A percentile compares a stretch with the other conserved stretches of the same genome.
Evolutionary conservation across 306 rosid species (phyloP).

Genomic region (Vigna radiata): DNA sequence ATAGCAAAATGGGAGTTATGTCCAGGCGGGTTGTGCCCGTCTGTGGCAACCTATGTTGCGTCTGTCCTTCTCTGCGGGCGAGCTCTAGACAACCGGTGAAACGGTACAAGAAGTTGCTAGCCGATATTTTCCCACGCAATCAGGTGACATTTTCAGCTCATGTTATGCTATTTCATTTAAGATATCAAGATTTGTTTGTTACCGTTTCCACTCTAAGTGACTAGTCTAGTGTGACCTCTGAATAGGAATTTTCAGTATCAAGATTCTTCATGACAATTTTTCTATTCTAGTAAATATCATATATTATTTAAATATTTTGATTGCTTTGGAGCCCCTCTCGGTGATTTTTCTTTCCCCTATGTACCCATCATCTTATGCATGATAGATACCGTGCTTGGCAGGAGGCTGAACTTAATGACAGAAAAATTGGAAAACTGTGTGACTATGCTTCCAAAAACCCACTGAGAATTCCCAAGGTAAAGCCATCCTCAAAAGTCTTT

Average conservation of each 20-base stretch:
- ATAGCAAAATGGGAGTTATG: slow-evolving; percentile 86
- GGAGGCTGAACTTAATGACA: slow-evolving; percentile 57
- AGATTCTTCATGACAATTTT: slow-evolving; percentile 1
- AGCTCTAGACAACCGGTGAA: slow-evolving; percentile 96
- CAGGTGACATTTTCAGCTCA: slow-evolving; percentile 63
- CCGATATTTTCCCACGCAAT: slow-evolving; percentile 82
- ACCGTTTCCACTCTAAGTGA: neutral
- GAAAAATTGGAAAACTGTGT: slow-evolving; percentile 61
- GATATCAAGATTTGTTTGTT: slow-evolving; percentile 25
- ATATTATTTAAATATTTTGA: slow-evolving; percentile 19
- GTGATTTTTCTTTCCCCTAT: slow-evolving; percentile 5
- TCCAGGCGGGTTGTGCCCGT: slow-evolving; percentile 97
- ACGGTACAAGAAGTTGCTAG: slow-evolving; percentile 88
- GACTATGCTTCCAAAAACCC: slow-evolving; percentile 62
- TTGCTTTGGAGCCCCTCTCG: slow-evolving; percentile 9
- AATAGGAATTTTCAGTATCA: neutral
- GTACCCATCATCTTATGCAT: slow-evolving; percentile 25
- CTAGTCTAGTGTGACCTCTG: slow-evolving; percentile 21
- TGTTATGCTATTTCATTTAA: neutral
- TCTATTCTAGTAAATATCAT: slow-evolving; percentile 10
- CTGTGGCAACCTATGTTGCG: slow-evolving; percentile 88
- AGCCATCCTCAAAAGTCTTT: slow-evolving; percentile 18
- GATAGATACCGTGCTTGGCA: slow-evolving; percentile 43
- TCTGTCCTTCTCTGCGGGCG: slow-evolving; percentile 89
- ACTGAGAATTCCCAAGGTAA: slow-evolving; percentile 60